Evolutionary conservation across 768 basidiomycete genomes (phyloP).

Genomic region (Clathrus columnatus): DNA sequence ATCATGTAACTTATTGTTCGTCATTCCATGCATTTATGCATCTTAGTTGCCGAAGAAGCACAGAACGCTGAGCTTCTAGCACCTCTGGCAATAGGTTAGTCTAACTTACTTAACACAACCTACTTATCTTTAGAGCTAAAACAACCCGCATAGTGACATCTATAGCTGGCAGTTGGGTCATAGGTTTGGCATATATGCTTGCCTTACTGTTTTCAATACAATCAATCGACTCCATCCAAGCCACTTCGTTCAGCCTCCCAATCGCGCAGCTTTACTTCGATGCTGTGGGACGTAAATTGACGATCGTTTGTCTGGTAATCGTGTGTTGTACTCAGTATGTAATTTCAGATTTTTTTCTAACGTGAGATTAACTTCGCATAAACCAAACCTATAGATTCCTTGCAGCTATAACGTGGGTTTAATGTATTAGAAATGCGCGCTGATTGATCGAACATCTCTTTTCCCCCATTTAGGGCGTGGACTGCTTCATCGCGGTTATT

Average conservation of each 20-base stretch:
- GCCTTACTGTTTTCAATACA: constrained; percentile 51
- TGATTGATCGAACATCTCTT: background rate
- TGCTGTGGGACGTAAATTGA: constrained; percentile 38
- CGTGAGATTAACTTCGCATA: background rate
- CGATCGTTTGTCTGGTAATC: constrained; percentile 43
- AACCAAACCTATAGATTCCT: constrained; percentile 21
- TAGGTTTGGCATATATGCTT: constrained; percentile 50
- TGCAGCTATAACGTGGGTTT: constrained; percentile 37
- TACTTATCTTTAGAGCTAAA: no score
- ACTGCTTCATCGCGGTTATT: constrained; percentile 49
- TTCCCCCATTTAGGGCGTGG: constrained; percentile 27
- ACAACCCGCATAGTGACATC: constrained; percentile 1
- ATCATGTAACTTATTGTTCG: background rate
- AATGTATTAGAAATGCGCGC: background rate
- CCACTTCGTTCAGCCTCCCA: constrained; percentile 45
- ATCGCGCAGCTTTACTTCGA: constrained; percentile 52
- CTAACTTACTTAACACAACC: no score
- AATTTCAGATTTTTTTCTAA: background rate
- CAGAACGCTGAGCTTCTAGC: constrained; percentile 47
- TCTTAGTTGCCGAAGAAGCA: constrained; percentile 46
- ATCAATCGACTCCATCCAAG: constrained; percentile 39
- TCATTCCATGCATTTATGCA: background rate
- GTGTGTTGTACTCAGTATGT: constrained; percentile 36
- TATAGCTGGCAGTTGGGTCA: constrained; percentile 47
- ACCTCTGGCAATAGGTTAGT: constrained; percentile 45